phyloP scores from a whole-genome alignment of 2,329 filamentous ascomycete species.

The Macrophomina pseudophaseolina region DNA sequence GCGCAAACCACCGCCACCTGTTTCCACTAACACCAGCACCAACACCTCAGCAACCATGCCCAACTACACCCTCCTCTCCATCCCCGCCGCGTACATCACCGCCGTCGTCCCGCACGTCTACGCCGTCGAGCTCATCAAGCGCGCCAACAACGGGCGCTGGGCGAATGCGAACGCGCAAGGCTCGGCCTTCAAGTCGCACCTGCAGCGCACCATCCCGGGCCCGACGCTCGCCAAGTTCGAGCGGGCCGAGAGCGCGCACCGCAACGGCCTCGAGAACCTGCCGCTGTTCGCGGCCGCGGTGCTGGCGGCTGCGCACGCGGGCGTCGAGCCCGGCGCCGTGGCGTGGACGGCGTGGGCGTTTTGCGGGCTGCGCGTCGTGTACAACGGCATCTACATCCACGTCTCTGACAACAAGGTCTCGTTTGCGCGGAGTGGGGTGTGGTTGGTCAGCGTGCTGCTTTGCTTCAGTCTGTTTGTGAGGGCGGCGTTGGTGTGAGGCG shows the following conservation, averaged over 20 bases:
- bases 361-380: slow-evolving; percentile 32
- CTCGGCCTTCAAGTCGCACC: slow-evolving; percentile 36
- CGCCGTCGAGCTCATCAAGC: slow-evolving; percentile 44
- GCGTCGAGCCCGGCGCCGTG: slow-evolving; percentile 32
- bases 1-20: neutral
- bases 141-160: slow-evolving; percentile 42
- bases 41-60: slow-evolving; percentile 29
- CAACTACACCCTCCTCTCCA: slow-evolving; percentile 49
- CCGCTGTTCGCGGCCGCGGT: slow-evolving; percentile 52
- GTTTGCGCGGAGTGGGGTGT: slow-evolving; percentile 31
- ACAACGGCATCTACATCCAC: slow-evolving; percentile 34
- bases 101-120: slow-evolving; percentile 48
- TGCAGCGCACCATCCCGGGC: slow-evolving; percentile 45
- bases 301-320: slow-evolving; percentile 50
- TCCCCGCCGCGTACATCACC: slow-evolving; percentile 52
- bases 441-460: slow-evolving; percentile 27
- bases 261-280: slow-evolving; percentile 54
- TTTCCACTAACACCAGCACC: neutral
- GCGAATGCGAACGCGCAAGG: slow-evolving; percentile 52
- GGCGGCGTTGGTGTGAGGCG: slow-evolving; percentile 29
- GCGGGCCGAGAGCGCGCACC: slow-evolving; percentile 52
- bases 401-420: slow-evolving; percentile 31
- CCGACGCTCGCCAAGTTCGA: slow-evolving; percentile 49
- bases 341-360: slow-evolving; percentile 26
- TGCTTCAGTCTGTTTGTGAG: slow-evolving; percentile 33